Evolutionary conservation across 2,329 filamentous ascomycete species (phyloP).

Genomic region (Xylaria sp.): DNA sequence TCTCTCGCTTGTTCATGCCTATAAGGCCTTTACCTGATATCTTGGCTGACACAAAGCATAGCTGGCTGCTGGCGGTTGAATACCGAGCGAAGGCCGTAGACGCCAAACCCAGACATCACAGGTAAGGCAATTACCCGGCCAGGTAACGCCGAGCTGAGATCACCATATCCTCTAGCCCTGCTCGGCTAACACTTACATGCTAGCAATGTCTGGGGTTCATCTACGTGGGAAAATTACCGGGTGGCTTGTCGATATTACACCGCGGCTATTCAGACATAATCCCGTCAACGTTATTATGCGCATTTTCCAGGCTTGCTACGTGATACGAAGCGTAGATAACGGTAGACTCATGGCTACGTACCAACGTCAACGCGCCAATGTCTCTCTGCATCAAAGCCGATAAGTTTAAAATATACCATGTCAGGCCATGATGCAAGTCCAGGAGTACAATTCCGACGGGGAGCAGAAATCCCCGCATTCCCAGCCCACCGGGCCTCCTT

Average conservation of each 20-base stretch:
- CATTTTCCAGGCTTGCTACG: conserved; percentile 5
- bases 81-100: conserved; percentile 16
- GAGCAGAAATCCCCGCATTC: conserved; percentile 28
- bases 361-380: conserved; percentile 8
- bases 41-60: conserved; percentile 17
- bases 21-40: conserved; percentile 3
- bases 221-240: conserved; percentile 39
- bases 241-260: conserved; percentile 37
- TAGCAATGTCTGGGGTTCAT: conserved; percentile 35
- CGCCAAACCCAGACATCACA: conserved; percentile 21
- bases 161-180: conserved; percentile 34
- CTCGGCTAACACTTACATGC: conserved; percentile 31
- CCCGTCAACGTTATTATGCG: conserved; percentile 28
- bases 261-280: conserved; percentile 37
- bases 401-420: conserved; percentile 9
- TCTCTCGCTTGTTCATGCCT: background rate
- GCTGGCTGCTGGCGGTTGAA: conserved; percentile 5
- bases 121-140: conserved; percentile 41
- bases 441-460: background rate
- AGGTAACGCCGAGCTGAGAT: conserved; percentile 32
- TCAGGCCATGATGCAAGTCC: background rate
- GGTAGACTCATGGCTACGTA: background rate
- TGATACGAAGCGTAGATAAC: conserved; percentile 13
- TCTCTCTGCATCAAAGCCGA: conserved; percentile 5
- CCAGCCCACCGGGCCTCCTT: conserved; percentile 33